Conservation (phyloP, 2,329 filamentous ascomycete genomes). For the Xylaria multiplex region DNA sequence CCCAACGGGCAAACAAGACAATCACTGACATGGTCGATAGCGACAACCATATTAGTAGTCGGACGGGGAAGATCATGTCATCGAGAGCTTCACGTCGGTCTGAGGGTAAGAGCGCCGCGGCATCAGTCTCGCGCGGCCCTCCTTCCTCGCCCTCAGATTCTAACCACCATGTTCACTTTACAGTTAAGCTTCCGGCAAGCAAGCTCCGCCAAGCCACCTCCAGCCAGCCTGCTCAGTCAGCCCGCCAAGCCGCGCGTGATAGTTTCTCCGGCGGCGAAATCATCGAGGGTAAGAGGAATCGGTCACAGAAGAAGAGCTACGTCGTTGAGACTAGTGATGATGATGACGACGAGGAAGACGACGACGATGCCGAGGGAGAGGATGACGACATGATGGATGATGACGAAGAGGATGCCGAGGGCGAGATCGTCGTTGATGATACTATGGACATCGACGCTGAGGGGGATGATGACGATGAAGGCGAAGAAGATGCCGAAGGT, state of each 20-base stretch:
- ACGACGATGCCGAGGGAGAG: conserved; percentile 52
- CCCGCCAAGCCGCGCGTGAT: conserved; percentile 49
- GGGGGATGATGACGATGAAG: conserved; percentile 55
- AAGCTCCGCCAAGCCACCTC: conserved; percentile 63
- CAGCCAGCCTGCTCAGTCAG: conserved; percentile 50
- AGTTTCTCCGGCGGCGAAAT: conserved; percentile 59
- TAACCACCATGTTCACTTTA: conserved; percentile 60
- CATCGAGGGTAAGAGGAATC: conserved; percentile 62
- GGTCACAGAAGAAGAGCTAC: conserved; percentile 68
- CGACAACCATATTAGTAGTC: conserved; percentile 53
- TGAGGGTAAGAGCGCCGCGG: conserved; percentile 57
- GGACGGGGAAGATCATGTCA: conserved; percentile 59
- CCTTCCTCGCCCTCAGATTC: conserved; percentile 57
- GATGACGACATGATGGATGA: conserved; percentile 54
- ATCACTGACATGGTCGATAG: conserved; percentile 64
- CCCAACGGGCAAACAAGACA: conserved; percentile 57
- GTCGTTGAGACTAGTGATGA: conserved; percentile 64
- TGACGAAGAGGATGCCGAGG: conserved; percentile 50
- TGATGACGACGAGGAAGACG: conserved; percentile 56
- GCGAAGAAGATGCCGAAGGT: conserved; percentile 59
- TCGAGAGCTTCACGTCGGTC: conserved; percentile 60
- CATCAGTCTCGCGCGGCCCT: conserved; percentile 56
- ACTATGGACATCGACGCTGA: conserved; percentile 58
- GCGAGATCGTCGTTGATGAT: conserved; percentile 49
- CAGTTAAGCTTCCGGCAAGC: conserved; percentile 62